phyloP scores from a whole-genome alignment of 345 rosid species.

The Pistacia integerrima region DNA sequence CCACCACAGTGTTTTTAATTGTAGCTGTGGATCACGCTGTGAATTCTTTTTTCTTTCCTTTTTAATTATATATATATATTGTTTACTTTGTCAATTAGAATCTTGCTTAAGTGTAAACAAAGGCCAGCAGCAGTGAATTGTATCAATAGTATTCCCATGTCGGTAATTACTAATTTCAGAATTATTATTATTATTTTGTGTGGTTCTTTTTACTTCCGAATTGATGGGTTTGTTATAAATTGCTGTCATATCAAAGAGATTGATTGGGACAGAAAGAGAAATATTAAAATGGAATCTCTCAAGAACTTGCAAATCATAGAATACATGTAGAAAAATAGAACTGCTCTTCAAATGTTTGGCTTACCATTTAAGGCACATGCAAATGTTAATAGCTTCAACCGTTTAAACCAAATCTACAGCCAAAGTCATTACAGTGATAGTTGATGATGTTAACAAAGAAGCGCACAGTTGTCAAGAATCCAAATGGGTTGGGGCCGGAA shows the following conservation, averaged over 20 bases:
- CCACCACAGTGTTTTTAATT: conserved; percentile 28
- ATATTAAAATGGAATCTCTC: background rate
- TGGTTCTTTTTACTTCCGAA: background rate
- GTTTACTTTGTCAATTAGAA: conserved; percentile 16
- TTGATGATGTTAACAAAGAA: background rate
- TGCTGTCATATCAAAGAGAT: conserved; percentile 30
- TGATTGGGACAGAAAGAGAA: conserved; percentile 26
- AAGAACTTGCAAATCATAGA: background rate
- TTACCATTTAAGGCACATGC: background rate
- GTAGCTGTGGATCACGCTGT: conserved; percentile 25
- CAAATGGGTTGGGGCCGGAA: background rate
- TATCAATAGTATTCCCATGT: background rate
- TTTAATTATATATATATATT: background rate
- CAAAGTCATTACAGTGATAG: background rate
- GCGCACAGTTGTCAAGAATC: too few species aligned
- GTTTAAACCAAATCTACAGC: background rate
- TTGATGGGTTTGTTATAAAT: conserved; percentile 37
- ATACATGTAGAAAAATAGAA: background rate
- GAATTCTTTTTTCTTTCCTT: background rate
- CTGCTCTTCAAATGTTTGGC: background rate
- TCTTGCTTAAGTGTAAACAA: conserved; percentile 12
- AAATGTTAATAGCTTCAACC: background rate
- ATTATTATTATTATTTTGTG: background rate
- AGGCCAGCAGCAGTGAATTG: background rate
- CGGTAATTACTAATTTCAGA: conserved; percentile 27